Conservation (phyloP, 352 stramenopile species). For the Pythium aphanidermatum region DNA sequence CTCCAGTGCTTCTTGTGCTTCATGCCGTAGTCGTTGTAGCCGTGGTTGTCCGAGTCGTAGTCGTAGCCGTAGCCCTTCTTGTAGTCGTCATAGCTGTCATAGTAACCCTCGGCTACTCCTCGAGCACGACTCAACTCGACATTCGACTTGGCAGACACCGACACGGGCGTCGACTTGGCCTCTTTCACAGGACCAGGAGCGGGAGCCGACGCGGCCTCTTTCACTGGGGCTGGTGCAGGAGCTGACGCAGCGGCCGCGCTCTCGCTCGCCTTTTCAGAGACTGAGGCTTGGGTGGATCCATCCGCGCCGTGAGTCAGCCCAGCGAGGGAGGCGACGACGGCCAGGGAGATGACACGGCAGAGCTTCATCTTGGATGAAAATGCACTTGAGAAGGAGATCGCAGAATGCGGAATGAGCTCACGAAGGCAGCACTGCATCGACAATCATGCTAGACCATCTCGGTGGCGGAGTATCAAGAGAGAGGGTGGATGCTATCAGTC, state of each 20-base stretch:
- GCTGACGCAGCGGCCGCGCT: not conserved
- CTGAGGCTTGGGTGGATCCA: not conserved
- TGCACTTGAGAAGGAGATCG: conserved; percentile 4
- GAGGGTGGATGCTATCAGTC: too few species aligned
- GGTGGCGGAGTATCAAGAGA: too few species aligned
- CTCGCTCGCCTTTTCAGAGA: not conserved
- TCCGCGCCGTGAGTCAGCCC: not conserved
- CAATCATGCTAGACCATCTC: too few species aligned
- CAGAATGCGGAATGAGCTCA: conserved; percentile 13
- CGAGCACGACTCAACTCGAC: too few species aligned
- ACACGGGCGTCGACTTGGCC: too few species aligned
- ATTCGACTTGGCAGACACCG: too few species aligned
- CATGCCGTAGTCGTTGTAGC: not conserved
- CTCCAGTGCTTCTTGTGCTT: not conserved
- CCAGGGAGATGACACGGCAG: not conserved
- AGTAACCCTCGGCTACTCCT: too few species aligned
- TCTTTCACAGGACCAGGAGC: not conserved
- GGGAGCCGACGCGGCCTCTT: not conserved
- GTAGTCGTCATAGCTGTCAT: not conserved
- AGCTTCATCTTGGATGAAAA: conserved; percentile 6
- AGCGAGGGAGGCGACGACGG: not conserved
- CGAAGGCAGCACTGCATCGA: not conserved
- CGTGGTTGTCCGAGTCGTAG: not conserved
- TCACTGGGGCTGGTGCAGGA: not conserved
- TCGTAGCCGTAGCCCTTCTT: not conserved